Evolutionary conservation across 306 rosid genomes (phyloP), one percentile per base, ranked within the genome.

Genomic region (Abrus pulchellus): DNA sequence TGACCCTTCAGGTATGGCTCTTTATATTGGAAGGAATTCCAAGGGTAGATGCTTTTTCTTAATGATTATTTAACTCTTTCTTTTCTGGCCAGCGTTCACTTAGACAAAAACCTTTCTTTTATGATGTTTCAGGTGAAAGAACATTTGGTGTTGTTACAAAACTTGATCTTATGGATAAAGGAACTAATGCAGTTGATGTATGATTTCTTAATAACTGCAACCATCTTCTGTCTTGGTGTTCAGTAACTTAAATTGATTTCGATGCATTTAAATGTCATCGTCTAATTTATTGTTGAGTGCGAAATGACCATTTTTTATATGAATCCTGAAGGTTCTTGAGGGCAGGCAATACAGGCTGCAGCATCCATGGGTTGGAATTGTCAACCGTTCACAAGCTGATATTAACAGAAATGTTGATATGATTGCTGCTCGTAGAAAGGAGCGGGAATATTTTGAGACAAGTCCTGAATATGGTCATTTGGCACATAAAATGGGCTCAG

Each of bases 341-440:
- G 99, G 99, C 81, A 87, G 97, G 85, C 79, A 92, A 75, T 94
- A 94, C 86, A 87, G 97, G 72, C 91, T 94, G 89, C 97, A 93
- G 79, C 97, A 94, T 84, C 99, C 99, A 68, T 94, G 99, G 99
- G 97, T 94, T 80, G 99, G 99, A 84, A 88, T 94, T 81, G 99
- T 94, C 77, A 94, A 94, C 82, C 99, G 99, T 88, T 94, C 99
- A 45, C 99, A 94, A 86, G 97, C 98, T 82, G 98, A 94, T 79
- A 94, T 94, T 78, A 94, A 94, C 84, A 92, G 83, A 88, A 92
- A 93, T 63, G 94, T 93, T 75, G 99, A 94, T 86, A 94, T 94
- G 99, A 91, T 91, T 59, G 81, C 78, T 80, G 99, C 99, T 83
- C 97, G 99, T 68, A 88, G 84, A 72, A 94, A 94, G 90, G 99